Evolutionary conservation across 1,284 basidiomycete genomes (phyloP), one percentile per base, ranked within the genome.

Genomic region (Filobasidium uniguttulatum): DNA sequence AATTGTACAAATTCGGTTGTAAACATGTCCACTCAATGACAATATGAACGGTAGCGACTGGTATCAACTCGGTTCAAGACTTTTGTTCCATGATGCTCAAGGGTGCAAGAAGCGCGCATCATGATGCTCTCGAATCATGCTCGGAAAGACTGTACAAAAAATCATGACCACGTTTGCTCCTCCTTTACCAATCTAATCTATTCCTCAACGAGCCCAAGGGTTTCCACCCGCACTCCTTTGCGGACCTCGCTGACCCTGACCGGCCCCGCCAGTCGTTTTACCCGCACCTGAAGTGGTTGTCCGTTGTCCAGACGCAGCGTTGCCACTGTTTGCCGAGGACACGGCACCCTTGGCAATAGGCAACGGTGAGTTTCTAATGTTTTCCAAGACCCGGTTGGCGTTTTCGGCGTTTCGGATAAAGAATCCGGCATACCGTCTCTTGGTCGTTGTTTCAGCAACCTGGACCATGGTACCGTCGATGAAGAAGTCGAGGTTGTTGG

Each of bases 401-500:
- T 88, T 79, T 68, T 91, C 87, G 4, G 87, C 85, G 69, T 90
- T 90, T 57, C 89, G 82, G 70, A 96, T 89, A 73, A 96, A 96
- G 86, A 88, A 94, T 35, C 90, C 88, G 2, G 89, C 91, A 64
- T 87, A 96, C 49, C 88, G 80, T 45, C 91, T 72, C 20, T 90
- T 89, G 12, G 93, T 81, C 0, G 89, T 90, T 15, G 85, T 87
- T 67, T 97, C 90, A 15, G 87, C 83, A 60, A 97, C 89, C 62
- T 93, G 87, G 7, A 96, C 83, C 85, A 91, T 90, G 64, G 89
- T 87, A 70, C 85, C 85, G 57, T 93, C 83, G 60, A 97, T 91
- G 50, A 85, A 84, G 62, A 97, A 97, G 69, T 94, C 91, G 59
- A 97, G 70, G 70, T 96, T 91, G 70, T 85, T 89, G 48, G 87